A percentile compares a stretch with the other conserved stretches of the same genome.
These are phyloP conservation scores for Torulaspora globosa DNA, from an alignment of 1,139 yeast species.

Conservation along the genomic window DNA sequence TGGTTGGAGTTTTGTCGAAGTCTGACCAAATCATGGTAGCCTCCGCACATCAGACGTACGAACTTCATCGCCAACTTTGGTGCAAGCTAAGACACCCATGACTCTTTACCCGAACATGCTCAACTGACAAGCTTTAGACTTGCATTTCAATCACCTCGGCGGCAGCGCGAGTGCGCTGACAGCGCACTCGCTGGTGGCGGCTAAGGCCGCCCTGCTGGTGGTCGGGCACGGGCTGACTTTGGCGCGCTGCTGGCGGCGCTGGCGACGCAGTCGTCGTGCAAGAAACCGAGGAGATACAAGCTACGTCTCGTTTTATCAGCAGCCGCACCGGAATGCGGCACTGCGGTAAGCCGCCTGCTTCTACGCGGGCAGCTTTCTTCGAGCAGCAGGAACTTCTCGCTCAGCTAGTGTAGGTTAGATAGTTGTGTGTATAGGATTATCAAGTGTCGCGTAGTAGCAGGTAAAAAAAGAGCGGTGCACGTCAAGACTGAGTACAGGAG, in stretches of 20 bases:
- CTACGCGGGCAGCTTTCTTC: conserved; percentile 33
- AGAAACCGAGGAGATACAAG: conserved; percentile 31
- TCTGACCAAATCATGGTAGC: no score
- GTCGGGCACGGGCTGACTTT: background rate
- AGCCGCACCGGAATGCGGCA: conserved; percentile 5
- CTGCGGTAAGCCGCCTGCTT: no score
- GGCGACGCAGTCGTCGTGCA: conserved; percentile 6
- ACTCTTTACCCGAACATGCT: no score
- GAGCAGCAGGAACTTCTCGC: conserved; percentile 49
- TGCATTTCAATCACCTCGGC: no score
- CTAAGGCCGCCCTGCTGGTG: no score
- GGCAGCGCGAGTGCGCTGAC: no score
- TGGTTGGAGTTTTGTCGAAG: no score
- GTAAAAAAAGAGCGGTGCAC: conserved; percentile 2
- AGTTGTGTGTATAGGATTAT: background rate
- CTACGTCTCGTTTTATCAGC: conserved; percentile 38
- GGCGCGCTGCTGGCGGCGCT: background rate
- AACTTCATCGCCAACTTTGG: no score
- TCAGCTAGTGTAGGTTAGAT: conserved; percentile 33
- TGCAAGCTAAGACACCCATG: no score
- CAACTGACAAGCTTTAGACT: no score
- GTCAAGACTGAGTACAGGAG: background rate
- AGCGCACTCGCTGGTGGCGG: no score
- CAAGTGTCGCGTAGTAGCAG: background rate
- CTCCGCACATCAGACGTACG: no score